These are phyloP conservation scores for Aristolochia californica DNA, from an alignment of 164 flowering plant species.

Conservation along the genomic window DNA sequence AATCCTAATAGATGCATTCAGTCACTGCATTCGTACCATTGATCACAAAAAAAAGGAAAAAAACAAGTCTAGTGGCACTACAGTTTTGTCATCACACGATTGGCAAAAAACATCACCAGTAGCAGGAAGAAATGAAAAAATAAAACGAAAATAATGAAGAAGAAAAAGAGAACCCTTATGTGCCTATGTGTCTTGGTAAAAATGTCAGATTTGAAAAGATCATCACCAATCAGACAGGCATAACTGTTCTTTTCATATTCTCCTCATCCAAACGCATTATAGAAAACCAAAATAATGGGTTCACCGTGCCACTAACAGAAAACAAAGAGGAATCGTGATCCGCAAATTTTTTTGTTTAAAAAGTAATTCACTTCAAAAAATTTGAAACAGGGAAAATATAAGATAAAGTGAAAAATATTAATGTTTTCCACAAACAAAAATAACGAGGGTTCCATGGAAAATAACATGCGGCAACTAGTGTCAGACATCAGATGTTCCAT, in stretches of 20 bases:
- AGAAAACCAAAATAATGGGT: background rate
- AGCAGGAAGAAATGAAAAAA: background rate
- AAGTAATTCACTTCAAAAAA: background rate
- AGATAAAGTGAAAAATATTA: background rate
- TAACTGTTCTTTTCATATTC: background rate
- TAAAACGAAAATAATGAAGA: background rate
- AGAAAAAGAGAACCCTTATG: background rate
- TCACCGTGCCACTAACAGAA: background rate
- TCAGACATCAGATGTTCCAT: background rate
- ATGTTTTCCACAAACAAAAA: too few relatives aligned
- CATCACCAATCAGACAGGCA: constrained; percentile 3
- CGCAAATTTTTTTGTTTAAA: too few relatives aligned
- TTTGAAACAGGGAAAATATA: background rate
- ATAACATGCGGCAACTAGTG: background rate
- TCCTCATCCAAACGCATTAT: background rate
- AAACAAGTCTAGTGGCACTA: background rate
- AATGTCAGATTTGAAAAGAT: constrained; percentile 1
- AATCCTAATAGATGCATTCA: too few relatives aligned
- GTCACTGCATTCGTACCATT: too few relatives aligned
- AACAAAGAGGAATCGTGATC: too few relatives aligned
- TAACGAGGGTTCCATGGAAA: too few relatives aligned
- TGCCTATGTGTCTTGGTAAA: background rate
- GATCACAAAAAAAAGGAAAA: background rate
- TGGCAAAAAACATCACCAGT: too few relatives aligned
- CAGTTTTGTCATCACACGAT: too few relatives aligned